phyloP scores from a whole-genome alignment of 805 yeast genomes.

The Hanseniaspora taiwanica region DNA sequence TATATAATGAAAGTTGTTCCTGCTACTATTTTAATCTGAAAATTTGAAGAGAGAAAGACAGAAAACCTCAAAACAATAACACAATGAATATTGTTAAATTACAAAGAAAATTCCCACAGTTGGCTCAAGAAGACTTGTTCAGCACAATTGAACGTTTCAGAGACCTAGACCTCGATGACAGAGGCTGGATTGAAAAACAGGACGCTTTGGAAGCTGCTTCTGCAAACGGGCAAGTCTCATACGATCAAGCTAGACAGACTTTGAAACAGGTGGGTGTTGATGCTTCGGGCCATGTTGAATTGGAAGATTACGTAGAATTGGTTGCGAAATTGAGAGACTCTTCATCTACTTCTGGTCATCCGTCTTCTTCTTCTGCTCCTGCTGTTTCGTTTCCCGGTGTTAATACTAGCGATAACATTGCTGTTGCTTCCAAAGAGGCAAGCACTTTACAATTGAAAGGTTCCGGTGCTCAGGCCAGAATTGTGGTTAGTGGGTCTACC shows the following conservation, averaged over 20 bases:
- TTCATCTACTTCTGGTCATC: conserved; percentile 12
- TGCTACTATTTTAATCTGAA: no score
- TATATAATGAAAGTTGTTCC: no score
- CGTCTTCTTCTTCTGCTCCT: conserved; percentile 11
- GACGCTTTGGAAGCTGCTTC: conserved; percentile 77
- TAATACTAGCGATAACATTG: conserved; percentile 11
- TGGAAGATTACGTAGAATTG: conserved; percentile 85
- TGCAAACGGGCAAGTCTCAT: conserved; percentile 63
- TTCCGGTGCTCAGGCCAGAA: conserved; percentile 51
- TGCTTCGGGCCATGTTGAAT: conserved; percentile 92
- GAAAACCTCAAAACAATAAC: background rate
- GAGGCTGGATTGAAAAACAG: conserved; percentile 90
- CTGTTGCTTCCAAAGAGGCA: conserved; percentile 19
- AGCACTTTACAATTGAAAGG: conserved; percentile 35
- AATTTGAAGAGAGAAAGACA: no score
- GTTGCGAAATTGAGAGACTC: conserved; percentile 60
- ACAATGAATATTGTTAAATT: conserved; percentile 51
- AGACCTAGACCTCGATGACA: conserved; percentile 74
- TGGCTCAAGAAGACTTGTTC: conserved; percentile 80
- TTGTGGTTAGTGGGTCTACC: conserved; percentile 74
- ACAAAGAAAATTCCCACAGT: conserved; percentile 71
- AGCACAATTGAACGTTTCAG: conserved; percentile 78
- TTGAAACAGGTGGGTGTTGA: conserved; percentile 84
- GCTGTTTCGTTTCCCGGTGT: conserved; percentile 20
- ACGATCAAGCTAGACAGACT: conserved; percentile 90